Base-by-base conservation (phyloP, 2,329 filamentous ascomycete species). In the Neofusicoccum laricinum region DNA sequence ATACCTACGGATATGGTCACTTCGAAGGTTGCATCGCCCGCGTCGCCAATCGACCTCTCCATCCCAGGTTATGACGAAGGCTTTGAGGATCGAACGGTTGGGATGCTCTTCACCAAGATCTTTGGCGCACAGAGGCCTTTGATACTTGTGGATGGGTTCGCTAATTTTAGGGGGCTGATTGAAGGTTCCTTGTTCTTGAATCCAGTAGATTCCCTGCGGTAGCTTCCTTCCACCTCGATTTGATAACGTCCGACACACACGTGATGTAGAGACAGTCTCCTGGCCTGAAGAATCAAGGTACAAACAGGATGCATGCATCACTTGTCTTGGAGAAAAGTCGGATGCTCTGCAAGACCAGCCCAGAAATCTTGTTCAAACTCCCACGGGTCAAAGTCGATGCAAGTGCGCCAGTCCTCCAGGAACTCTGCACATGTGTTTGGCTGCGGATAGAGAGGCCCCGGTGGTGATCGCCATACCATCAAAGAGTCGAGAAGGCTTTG, bases 1-100 rank as follows among this genome's bases (percentile, higher is more conserved):
- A 68, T 88, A 4, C 85, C 85, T 0, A 78, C 80, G 12, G 85
- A 87, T 68, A 75, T 86, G 72, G 83, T 84, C 5, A 70, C 69
- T 6, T 73, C 70, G 0, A 68, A 67, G 3, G 72, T 83, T 1
- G 36, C 14, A 11, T 11, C 36, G 36, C 68, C 75, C 7, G 71
- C 71, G 5, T 70, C 69, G 7, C 68, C 71, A n/a, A 68, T 81
- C 1, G 66, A 71, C n/a, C 64, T 67, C 1, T 66, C 69, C 63
- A 69, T 58, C 68, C 55, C 11, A 62, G 69, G 61, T 17, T 67
- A 76, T 19, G 69, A 77, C 30, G 66, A 69, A 59, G 69, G 74
- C 0, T 64, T 82, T 2, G 67, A 41, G 10, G 38, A 10, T 2
- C 1, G 36, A 14, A 14, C 11, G 10, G 36, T 38, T 38, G 36